These are phyloP conservation scores for Luffa acutangula DNA, from an alignment of 306 rosid species.

Conservation along the genomic window DNA sequence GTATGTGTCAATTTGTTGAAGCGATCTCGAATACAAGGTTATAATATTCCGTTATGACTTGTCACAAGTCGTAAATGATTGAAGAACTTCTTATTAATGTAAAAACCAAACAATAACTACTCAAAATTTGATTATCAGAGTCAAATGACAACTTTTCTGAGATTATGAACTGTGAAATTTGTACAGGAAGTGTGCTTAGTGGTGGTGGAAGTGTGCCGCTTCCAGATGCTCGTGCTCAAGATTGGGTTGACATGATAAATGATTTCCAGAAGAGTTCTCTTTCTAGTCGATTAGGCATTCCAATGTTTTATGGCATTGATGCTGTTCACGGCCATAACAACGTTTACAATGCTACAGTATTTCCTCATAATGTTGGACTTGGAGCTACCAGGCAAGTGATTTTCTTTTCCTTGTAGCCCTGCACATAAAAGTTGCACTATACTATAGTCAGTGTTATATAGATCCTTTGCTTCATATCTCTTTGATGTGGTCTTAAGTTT, in stretches of 20 bases:
- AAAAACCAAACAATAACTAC: background rate
- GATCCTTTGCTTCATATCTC: background rate
- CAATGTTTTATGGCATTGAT: conserved; percentile 95
- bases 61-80: background rate
- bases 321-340: conserved; percentile 98
- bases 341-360: conserved; percentile 86
- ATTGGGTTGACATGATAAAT: conserved; percentile 90
- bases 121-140: background rate
- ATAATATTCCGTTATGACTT: background rate
- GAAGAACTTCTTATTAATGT: background rate
- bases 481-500: background rate
- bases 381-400: conserved; percentile 86
- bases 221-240: conserved; percentile 73
- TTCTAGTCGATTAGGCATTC: conserved; percentile 75
- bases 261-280: conserved; percentile 74
- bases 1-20: background rate
- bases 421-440: background rate
- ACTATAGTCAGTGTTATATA: background rate
- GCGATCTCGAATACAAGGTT: background rate
- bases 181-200: conserved; percentile 87
- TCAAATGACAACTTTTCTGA: background rate
- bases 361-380: conserved; percentile 91
- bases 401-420: background rate
- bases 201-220: conserved; percentile 94
- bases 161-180: background rate